Base-by-base conservation (phyloP, 176 grass and related monocot genomes). In the Coix lacrymajobi region DNA sequence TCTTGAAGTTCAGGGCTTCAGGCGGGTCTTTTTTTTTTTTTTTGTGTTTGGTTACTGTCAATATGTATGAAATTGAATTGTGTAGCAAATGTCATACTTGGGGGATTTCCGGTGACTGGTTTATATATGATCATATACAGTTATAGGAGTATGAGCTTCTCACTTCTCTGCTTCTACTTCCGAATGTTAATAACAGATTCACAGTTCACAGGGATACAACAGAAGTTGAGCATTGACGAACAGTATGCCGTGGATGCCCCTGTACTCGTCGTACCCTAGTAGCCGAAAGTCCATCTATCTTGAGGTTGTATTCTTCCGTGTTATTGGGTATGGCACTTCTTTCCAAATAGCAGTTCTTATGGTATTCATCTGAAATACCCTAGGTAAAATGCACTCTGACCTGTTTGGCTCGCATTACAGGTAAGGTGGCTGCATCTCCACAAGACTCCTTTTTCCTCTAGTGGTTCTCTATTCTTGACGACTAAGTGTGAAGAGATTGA, bases 201-300 rank as follows among this genome's bases (percentile, higher is more conserved):
- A 17, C 26, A 22, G 52, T 66, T 34, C 56, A 57, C 11, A 30
- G 72, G 26, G 73, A 41, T 49, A 71, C 39, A 73, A 69, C 41
- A 32, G 13, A 85, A 64, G 8, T 19, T 34, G 41, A 79, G 48
- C 84, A 83, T 49, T 57, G 58, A 64, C 45, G 38, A 75, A 77
- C 86, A 97, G 39, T 73, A 97, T 93, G 94, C 86, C 88, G 82
- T 93, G 91, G 94, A 83, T 48, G 30, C 81, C 86, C 38, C 69
- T 89, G 58, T 65, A 82, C 39, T 91, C 88, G 16, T 87, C 12
- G 26, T 77, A 63, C 54, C 80, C 58, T 62, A 78, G 52, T 56
- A 85, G 79, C 82, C 68, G 72, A 58, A 89, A 91, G 65, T 89
- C 69, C 80, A 89, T 92, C 84, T 75, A 64, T 67, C 89, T 90